Evolutionary conservation across 352 stramenopile species (phyloP).

Genomic region (Globisporangium cystogenes): DNA sequence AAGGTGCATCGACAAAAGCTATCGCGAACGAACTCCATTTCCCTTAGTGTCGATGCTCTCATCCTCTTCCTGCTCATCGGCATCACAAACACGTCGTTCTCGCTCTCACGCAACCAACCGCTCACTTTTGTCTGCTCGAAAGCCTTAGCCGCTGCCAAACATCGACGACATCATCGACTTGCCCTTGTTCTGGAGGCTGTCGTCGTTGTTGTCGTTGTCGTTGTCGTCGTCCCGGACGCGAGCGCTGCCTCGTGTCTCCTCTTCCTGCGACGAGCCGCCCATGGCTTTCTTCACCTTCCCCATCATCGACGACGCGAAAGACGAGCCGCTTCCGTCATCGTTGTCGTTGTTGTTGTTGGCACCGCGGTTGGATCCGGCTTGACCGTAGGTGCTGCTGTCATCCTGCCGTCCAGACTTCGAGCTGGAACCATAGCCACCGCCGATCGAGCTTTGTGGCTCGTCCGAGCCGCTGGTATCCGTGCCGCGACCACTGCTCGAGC

Average conservation of each 20-base stretch:
- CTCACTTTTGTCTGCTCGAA: neutral
- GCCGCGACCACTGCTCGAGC: too few relatives aligned
- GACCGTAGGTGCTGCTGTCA: neutral
- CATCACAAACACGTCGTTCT: neutral
- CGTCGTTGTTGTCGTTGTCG: conserved; percentile 4
- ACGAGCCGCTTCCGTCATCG: neutral
- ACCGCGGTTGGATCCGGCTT: too few relatives aligned
- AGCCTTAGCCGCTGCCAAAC: neutral
- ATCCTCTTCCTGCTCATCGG: too few relatives aligned
- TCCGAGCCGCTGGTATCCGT: too few relatives aligned
- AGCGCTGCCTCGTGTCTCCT: neutral
- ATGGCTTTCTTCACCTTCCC: conserved; percentile 4
- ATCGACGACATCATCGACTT: conserved; percentile 7
- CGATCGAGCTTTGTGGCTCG: too few relatives aligned
- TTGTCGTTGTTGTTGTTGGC: conserved; percentile 1
- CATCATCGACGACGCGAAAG: conserved; percentile 3
- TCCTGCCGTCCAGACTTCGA: neutral
- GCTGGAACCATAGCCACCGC: neutral
- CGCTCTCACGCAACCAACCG: neutral
- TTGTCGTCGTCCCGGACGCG: neutral
- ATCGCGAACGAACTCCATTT: neutral
- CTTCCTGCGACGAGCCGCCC: neutral
- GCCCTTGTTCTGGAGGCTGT: neutral
- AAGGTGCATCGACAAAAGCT: too few relatives aligned
- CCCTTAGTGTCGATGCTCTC: neutral